Percentiles rank a stretch among this genome's conserved stretches.
Evolutionary conservation across 345 rosid species (phyloP).

Genomic region (Boechera divaricarpa): DNA sequence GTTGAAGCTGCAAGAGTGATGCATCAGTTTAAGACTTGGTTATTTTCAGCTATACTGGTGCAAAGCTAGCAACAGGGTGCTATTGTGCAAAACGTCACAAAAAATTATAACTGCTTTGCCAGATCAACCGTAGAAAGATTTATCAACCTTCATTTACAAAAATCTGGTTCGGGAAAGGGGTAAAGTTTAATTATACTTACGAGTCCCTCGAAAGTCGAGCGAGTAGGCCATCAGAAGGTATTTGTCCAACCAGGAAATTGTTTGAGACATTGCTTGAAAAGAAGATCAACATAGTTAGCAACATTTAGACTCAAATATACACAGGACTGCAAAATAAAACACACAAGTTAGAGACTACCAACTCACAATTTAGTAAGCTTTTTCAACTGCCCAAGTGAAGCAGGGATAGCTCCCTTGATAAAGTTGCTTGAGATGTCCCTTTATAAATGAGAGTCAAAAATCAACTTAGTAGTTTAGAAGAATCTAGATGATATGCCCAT

Average conservation of each 20-base stretch:
- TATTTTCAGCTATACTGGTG: constrained; percentile 17
- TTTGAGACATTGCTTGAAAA: constrained; percentile 80
- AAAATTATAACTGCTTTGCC: background rate
- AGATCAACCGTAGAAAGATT: constrained; percentile 14
- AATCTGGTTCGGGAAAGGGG: constrained; percentile 19
- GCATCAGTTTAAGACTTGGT: constrained; percentile 18
- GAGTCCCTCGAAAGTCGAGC: constrained; percentile 62
- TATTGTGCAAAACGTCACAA: constrained; percentile 5
- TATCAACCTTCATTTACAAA: constrained; percentile 20
- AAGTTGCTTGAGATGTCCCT: constrained; percentile 90
- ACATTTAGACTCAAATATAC: constrained; percentile 23
- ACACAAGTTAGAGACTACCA: constrained; percentile 30
- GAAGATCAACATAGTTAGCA: constrained; percentile 43
- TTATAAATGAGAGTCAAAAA: constrained; percentile 18
- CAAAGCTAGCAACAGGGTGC: constrained; percentile 20
- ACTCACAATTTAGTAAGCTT: constrained; percentile 75
- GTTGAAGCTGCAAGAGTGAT: constrained; percentile 59
- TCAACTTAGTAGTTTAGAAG: constrained; percentile 11
- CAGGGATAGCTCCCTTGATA: constrained; percentile 72
- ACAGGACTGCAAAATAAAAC: constrained; percentile 2
- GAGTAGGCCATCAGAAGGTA: constrained; percentile 81
- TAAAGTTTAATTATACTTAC: constrained; percentile 57
- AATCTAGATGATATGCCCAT: constrained; percentile 32
- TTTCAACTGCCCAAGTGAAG: constrained; percentile 73
- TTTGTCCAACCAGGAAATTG: constrained; percentile 82